phyloP scores from a whole-genome alignment of 2,329 filamentous ascomycete genomes.

The Samsoniella hepiali region DNA sequence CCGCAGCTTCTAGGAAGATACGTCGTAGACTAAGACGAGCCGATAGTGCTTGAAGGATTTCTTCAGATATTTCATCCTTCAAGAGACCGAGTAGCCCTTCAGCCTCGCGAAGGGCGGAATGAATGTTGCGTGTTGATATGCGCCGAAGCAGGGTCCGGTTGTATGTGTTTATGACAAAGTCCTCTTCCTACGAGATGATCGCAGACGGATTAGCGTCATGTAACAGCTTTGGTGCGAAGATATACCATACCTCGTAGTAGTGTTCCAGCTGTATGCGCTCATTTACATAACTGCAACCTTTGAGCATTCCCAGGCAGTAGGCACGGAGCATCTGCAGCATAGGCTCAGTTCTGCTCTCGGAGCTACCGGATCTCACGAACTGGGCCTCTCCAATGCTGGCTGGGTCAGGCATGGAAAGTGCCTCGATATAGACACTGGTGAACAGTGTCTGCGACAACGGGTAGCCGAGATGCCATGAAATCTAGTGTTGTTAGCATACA shows the following conservation, averaged over 20 bases:
- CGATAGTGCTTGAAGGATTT: constrained; percentile 55
- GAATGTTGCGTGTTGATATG: constrained; percentile 56
- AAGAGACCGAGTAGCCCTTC: constrained; percentile 47
- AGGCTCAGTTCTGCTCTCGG: constrained; percentile 34
- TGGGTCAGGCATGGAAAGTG: constrained; percentile 69
- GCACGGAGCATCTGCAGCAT: constrained; percentile 69
- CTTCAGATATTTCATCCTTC: constrained; percentile 36
- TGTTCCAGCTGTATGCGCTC: constrained; percentile 75
- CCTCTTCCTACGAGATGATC: constrained; percentile 67
- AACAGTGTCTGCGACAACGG: constrained; percentile 92
- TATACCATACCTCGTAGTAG: constrained; percentile 72
- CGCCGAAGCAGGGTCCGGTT: constrained; percentile 70
- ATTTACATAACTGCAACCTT: constrained; percentile 77
- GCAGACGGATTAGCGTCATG: neutral
- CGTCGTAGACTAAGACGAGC: constrained; percentile 65
- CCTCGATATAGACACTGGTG: constrained; percentile 87
- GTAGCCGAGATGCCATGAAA: constrained; percentile 96
- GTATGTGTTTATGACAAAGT: constrained; percentile 92
- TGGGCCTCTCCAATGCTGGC: constrained; percentile 60
- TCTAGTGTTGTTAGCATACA: constrained; percentile 46
- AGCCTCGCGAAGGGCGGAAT: constrained; percentile 52
- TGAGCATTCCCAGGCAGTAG: constrained; percentile 82
- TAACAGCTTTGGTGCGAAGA: neutral
- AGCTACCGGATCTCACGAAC: constrained; percentile 47
- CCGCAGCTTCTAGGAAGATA: constrained; percentile 55